Evolutionary conservation across 176 grass and related monocot species (phyloP).

Genomic region (Melocanna baccifera): DNA sequence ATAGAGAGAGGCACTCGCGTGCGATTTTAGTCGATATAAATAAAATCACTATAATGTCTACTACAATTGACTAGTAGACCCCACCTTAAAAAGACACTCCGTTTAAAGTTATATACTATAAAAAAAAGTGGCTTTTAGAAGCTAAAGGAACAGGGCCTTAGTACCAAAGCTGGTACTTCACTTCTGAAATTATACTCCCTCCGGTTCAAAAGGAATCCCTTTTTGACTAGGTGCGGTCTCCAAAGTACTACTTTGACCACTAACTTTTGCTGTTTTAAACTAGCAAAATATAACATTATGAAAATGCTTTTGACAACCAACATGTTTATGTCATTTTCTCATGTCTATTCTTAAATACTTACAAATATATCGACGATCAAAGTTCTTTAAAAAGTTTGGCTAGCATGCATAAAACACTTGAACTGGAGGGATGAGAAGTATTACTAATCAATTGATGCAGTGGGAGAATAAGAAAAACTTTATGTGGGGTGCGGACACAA

Average conservation of each 20-base stretch:
- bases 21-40: too few relatives aligned
- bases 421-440: neutral
- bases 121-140: too few relatives aligned
- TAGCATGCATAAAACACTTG: neutral
- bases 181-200: neutral
- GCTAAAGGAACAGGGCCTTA: too few relatives aligned
- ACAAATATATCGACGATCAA: neutral
- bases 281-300: neutral
- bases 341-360: neutral
- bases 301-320: neutral
- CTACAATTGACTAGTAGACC: too few relatives aligned
- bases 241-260: neutral
- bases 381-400: neutral
- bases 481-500: neutral
- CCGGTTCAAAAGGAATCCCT: neutral
- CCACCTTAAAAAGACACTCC: too few relatives aligned
- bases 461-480: neutral
- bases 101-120: too few relatives aligned
- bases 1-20: too few relatives aligned
- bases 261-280: neutral
- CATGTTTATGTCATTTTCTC: neutral
- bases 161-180: neutral
- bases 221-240: neutral
- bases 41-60: too few relatives aligned
- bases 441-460: conserved; percentile 3